Percentiles rank a stretch among this genome's conserved stretches.
phyloP scores from a whole-genome alignment of 192 early-diverging fungal genomes.

The Umbelopsis ramanniana region DNA sequence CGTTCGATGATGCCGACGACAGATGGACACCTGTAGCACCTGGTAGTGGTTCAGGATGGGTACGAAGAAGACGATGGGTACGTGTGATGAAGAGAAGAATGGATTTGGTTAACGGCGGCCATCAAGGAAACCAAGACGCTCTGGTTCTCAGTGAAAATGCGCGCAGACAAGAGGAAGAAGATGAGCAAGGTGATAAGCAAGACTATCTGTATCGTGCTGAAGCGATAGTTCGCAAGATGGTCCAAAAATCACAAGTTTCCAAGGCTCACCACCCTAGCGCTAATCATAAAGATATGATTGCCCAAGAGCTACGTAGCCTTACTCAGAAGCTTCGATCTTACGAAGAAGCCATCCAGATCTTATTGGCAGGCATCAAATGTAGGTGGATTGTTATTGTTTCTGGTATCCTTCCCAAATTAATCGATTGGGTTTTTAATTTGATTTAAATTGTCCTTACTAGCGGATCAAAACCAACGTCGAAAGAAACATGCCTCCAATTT shows the following conservation, averaged over 20 bases:
- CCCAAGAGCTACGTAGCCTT: background rate
- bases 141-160: background rate
- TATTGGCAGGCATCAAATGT: conserved; percentile 71
- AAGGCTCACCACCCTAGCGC: conserved; percentile 17
- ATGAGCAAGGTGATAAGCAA: conserved; percentile 15
- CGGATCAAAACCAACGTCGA: conserved; percentile 53
- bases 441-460: conserved; percentile 43
- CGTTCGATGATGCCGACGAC: conserved; percentile 56
- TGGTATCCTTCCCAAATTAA: background rate
- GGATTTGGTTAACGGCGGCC: conserved; percentile 40
- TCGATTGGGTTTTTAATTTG: background rate
- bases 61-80: conserved; percentile 75
- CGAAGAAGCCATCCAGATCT: conserved; percentile 64
- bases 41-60: conserved; percentile 57
- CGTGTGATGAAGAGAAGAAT: conserved; percentile 74
- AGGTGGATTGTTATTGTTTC: conserved; percentile 12
- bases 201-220: conserved; percentile 39
- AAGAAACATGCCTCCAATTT: conserved; percentile 53
- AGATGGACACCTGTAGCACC: conserved; percentile 57
- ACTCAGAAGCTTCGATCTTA: conserved; percentile 48
- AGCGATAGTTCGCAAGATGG: conserved; percentile 27
- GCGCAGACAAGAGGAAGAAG: conserved; percentile 26
- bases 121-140: conserved; percentile 19
- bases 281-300: background rate
- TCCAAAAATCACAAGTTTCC: conserved; percentile 13